Percentiles rank a stretch among this genome's conserved stretches.
phyloP scores from a whole-genome alignment of 371 early-diverging fungal genomes.

The Thermomucor indicae-seudaticae region DNA sequence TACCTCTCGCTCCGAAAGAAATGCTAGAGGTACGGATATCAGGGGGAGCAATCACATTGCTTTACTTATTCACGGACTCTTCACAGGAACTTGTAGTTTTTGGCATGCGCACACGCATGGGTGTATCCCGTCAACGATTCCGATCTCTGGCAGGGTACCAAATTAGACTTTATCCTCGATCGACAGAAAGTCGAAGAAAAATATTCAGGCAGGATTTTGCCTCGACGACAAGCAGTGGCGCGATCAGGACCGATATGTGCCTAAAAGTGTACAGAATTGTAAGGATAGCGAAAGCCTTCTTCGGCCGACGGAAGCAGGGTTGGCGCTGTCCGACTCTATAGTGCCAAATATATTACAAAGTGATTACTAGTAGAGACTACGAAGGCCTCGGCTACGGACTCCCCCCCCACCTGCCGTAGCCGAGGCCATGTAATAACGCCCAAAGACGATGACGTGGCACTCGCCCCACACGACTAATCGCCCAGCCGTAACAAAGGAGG shows the following conservation, averaged over 20 bases:
- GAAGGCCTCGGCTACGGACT: no score
- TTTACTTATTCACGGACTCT: background rate
- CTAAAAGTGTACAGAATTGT: constrained; percentile 5
- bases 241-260: constrained; percentile 8
- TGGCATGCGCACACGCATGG: constrained; percentile 66
- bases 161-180: constrained; percentile 23
- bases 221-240: background rate
- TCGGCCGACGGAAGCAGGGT: constrained; percentile 37
- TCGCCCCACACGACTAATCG: no score
- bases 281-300: no score
- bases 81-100: constrained; percentile 62
- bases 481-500: no score
- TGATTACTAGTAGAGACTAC: no score
- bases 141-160: constrained; percentile 18
- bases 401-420: no score
- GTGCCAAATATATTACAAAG: constrained; percentile 14
- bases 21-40: constrained; percentile 11
- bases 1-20: constrained; percentile 14
- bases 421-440: no score
- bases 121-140: constrained; percentile 43
- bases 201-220: constrained; percentile 19
- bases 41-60: no score
- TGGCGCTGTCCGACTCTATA: constrained; percentile 37
- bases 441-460: no score
- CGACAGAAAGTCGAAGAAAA: constrained; percentile 17